Base-by-base conservation (phyloP, 164 flowering plant genomes). In the Litsea cubeba region DNA sequence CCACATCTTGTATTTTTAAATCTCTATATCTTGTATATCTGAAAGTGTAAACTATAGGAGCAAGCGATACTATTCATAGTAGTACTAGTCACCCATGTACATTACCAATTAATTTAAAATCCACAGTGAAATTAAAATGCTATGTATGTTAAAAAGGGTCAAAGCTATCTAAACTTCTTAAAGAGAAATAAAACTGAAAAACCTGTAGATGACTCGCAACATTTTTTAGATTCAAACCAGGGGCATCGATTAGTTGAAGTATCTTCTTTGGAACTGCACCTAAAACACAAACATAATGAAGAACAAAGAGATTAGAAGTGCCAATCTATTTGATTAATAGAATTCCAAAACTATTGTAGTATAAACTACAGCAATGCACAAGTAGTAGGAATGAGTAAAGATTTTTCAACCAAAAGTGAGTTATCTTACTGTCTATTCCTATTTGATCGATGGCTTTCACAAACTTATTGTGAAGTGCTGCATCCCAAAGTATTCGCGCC, bases 181-280 rank as follows among this genome's bases (percentile, higher is more conserved):
- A 54, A 15, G n/a, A 15, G 10, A 54, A 54, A 20, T 54, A 5
- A 28, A 30, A 26, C 18, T 14, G 71, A 76, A 50, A 74, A 50
- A 95, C 98, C 97, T 95, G 99, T 74, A 95, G 81, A 79, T 95
- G 99, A 83, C 99, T 95, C 2, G 97, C 98, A 69, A 95, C 95
- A 78, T 95, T 95, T 80, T 95, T 97, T 84, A 97, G 83, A 3
- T 94, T 90, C 79, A 95, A 77, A 91, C 97, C 88, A 25, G 97
- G 91, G 69, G 93, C 91, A 30, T 88, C 89, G 95, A 95, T 95
- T 82, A 87, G 65, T 74, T 93, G 98, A 0, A 93, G 91, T 75
- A 95, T 93, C 76, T 89, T 93, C 88, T 93, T 93, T 1, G 98
- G 99, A 58, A 95, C 95, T 68, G 88, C 90, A 81, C 86, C 98